Base-by-base conservation (phyloP, 2,329 filamentous ascomycete species). In the Dactylellina cionopaga region DNA sequence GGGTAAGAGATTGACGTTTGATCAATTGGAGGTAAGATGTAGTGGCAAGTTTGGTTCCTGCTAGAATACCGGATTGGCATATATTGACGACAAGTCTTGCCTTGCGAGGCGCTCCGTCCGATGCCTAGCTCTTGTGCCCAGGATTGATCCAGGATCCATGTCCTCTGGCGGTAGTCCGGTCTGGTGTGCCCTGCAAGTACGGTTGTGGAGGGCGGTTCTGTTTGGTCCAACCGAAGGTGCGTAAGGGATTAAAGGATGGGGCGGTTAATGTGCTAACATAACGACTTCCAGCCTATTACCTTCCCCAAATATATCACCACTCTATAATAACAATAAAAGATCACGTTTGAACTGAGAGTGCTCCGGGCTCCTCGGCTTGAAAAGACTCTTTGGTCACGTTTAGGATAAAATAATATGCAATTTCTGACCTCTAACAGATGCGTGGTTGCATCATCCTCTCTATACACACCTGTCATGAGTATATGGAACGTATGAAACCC, bases 271-370 rank as follows among this genome's bases (percentile, higher is more conserved):
- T 47, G 62, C 62, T 58, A 43, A 58, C 35, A 25, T 13, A 54
- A 37, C 47, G 47, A 19, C 11, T 44, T 51, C 35, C 47, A 60
- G 56, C 43, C 47, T 66, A 46, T 47, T 56, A n/a, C n/a, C n/a
- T n/a, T n/a, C n/a, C n/a, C n/a, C n/a, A n/a, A n/a, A n/a, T n/a
- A 49, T 56, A 66, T 58, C 52, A 66, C 62, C 44, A 58, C 54
- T n/a, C n/a, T n/a, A n/a, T n/a, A n/a, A n/a, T n/a, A n/a, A n/a
- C n/a, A n/a, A n/a, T n/a, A n/a, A n/a, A n/a, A n/a, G n/a, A n/a
- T n/a, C n/a, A n/a, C n/a, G n/a, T n/a, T n/a, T n/a, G n/a, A n/a
- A n/a, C n/a, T n/a, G n/a, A n/a, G 15, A 11, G 19, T 27, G 51
- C 51, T 43, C 27, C 25, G 25, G 22, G 33, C 37, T 51, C 19